phyloP scores from a whole-genome alignment of 352 stramenopile genomes.

The Pythium graminicola region DNA sequence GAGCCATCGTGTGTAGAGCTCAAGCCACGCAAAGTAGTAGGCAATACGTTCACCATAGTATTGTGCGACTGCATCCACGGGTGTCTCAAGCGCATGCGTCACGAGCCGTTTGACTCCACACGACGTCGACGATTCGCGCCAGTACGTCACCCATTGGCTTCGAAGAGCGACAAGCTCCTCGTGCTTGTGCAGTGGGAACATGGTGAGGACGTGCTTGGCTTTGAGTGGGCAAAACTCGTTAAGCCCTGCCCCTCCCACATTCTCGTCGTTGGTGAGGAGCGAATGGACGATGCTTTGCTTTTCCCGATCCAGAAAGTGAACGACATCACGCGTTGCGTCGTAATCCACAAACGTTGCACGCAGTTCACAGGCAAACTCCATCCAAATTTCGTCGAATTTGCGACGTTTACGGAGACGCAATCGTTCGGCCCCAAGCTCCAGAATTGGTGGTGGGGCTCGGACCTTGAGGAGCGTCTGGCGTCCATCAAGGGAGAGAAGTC shows the following conservation, averaged over 20 bases:
- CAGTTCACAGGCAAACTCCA: constrained; percentile 67
- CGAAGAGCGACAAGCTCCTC: constrained; percentile 58
- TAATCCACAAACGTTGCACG: constrained; percentile 65
- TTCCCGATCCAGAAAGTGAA: constrained; percentile 73
- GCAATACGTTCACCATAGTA: constrained; percentile 90
- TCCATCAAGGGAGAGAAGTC: constrained; percentile 62
- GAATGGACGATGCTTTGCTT: constrained; percentile 76
- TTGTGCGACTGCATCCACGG: constrained; percentile 78
- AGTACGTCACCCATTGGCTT: constrained; percentile 78
- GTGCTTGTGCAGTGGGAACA: constrained; percentile 87
- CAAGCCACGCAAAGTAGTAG: constrained; percentile 92
- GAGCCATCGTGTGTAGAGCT: constrained; percentile 89
- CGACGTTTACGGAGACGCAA: constrained; percentile 59
- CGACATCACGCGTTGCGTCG: constrained; percentile 27
- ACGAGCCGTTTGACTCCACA: constrained; percentile 14
- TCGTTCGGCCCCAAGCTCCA: constrained; percentile 65
- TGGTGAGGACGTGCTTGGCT: constrained; percentile 61
- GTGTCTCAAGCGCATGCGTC: constrained; percentile 48
- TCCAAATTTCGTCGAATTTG: constrained; percentile 68
- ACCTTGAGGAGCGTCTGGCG: constrained; percentile 77
- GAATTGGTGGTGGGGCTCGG: constrained; percentile 48
- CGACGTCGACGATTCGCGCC: constrained; percentile 22
- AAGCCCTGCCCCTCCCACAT: constrained; percentile 42
- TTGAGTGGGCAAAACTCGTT: constrained; percentile 64
- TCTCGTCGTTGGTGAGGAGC: constrained; percentile 40